Conservation (phyloP, 495 filamentous ascomycete species). For the Xylaria flabelliformis region DNA sequence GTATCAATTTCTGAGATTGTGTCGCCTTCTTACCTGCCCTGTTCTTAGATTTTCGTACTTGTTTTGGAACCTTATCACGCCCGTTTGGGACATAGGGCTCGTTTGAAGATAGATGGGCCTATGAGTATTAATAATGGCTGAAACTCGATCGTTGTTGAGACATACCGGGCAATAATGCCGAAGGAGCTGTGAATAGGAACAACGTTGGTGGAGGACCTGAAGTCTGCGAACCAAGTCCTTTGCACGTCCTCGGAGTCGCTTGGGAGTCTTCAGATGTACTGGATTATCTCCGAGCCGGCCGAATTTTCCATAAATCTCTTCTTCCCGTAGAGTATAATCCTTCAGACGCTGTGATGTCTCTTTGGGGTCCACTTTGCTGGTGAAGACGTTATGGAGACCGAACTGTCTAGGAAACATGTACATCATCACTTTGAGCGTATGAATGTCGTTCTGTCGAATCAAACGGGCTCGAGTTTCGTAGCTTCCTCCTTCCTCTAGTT, state of each 20-base stretch:
- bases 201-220: constrained; percentile 72
- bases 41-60: constrained; percentile 21
- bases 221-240: constrained; percentile 68
- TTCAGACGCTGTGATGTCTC: constrained; percentile 75
- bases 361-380: constrained; percentile 63
- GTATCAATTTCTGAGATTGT: constrained; percentile 27
- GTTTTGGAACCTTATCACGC: constrained; percentile 15
- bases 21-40: constrained; percentile 25
- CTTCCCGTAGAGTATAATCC: constrained; percentile 82
- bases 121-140: constrained; percentile 7
- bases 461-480: constrained; percentile 14
- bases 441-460: constrained; percentile 47
- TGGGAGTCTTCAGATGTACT: constrained; percentile 64
- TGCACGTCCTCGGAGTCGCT: constrained; percentile 70
- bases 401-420: constrained; percentile 96
- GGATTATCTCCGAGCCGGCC: constrained; percentile 32
- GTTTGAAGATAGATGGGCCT: constrained; percentile 7
- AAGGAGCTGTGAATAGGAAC: constrained; percentile 77
- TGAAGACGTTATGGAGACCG: constrained; percentile 90
- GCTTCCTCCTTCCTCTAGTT: constrained; percentile 8
- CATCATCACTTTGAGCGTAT: constrained; percentile 79
- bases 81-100: constrained; percentile 21
- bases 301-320: constrained; percentile 68
- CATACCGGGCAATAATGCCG: constrained; percentile 79
- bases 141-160: neutral